Percentiles rank a stretch among this genome's conserved stretches.
phyloP scores from a whole-genome alignment of 2,329 filamentous ascomycete genomes.

The Alternaria dauci region DNA sequence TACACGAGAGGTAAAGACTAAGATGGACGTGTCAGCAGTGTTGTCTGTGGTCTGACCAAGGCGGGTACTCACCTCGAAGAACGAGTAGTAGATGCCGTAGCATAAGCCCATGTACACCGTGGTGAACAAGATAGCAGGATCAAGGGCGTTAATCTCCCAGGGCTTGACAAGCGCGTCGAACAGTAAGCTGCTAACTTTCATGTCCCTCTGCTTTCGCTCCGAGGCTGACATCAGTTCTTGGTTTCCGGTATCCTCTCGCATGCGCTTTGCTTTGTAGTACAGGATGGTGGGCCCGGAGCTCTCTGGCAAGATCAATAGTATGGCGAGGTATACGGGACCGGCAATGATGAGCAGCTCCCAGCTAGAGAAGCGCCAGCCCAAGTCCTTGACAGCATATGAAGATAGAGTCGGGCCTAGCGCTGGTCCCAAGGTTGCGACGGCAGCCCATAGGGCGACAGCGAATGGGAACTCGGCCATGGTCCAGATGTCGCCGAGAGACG shows the following conservation, averaged over 20 bases:
- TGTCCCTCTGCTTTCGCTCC: constrained; percentile 70
- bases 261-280: constrained; percentile 70
- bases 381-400: constrained; percentile 73
- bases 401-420: constrained; percentile 70
- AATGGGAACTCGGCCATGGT: constrained; percentile 52
- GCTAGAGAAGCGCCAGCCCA: constrained; percentile 83
- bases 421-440: constrained; percentile 64
- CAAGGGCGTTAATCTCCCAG: constrained; percentile 82
- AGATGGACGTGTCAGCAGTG: neutral
- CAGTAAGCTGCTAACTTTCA: constrained; percentile 50
- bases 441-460: constrained; percentile 52
- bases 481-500: constrained; percentile 49
- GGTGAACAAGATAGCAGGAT: constrained; percentile 84
- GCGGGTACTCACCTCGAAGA: constrained; percentile 65
- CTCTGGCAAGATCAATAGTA: constrained; percentile 84
- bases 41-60: neutral
- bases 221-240: constrained; percentile 75
- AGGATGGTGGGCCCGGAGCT: constrained; percentile 75
- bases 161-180: constrained; percentile 71
- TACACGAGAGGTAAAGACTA: constrained; percentile 68
- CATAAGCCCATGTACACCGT: constrained; percentile 84
- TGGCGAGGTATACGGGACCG: constrained; percentile 74
- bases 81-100: constrained; percentile 77
- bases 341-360: constrained; percentile 83
- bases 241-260: constrained; percentile 73